Evolutionary conservation across 768 basidiomycete species (phyloP), one percentile per base, ranked within the genome.

Genomic region (Psilocybe tampanensis): DNA sequence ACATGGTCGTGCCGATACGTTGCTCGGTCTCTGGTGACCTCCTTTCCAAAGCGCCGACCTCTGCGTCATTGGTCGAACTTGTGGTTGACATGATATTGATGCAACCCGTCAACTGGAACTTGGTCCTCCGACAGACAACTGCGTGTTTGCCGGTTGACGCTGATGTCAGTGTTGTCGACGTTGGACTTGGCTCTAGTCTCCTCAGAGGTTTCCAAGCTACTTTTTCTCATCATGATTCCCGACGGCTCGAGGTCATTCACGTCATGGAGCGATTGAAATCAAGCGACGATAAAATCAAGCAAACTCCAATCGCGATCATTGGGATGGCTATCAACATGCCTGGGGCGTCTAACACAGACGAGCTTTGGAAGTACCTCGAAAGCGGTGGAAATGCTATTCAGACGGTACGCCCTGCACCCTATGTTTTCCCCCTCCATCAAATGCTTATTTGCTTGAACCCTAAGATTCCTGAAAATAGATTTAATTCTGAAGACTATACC

Each of bases 281-380:
- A 8, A 18, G 24, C 13, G 43, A 26, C 8, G 34, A 21, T 1
- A 45, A 26, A 11, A 32, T 52, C 49, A 64, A 66, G 39, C 63
- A 65, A 26, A 67, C 83, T 44, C 79, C 84, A 2, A 82, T 91
- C 47, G 90, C 89, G 0, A 82, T 90, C 54, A 73, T 90, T 47
- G 90, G 89, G 8, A 89, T 90, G 86, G 84, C 87, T 1, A 76
- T 84, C 41, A 81, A 78, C 47, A 72, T 80, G 72, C 80, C 80
- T n/a, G 83, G 86, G 2, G 86, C 87, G 2, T 60, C 70, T 1
- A 74, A 78, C 62, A 60, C 71, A 2, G 67, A 71, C 7, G 69
- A 78, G 52, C 72, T 91, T 2, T 90, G 89, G 89, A 70, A 80
- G 9, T 23, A 89, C 5, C 76, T 91, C 4, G 74, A 82, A 64